These are phyloP conservation scores for Cladosporium sp. DNA, from an alignment of 2,329 filamentous ascomycete species.

Conservation along the genomic window DNA sequence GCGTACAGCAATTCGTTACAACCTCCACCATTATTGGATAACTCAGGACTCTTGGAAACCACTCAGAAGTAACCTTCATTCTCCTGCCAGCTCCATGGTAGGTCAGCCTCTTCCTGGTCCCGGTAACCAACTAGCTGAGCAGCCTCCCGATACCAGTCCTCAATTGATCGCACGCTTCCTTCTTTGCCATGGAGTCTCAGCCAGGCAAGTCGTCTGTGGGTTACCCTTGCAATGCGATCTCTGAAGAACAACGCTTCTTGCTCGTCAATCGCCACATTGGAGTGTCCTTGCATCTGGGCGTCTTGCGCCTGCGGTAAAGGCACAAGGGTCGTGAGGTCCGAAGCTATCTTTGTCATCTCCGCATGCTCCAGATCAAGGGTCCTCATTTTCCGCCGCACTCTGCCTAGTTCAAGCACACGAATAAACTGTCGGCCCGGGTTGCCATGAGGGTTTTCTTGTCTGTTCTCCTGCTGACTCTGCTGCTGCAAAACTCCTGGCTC, in stretches of 20 bases:
- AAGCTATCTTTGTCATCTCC: not conserved
- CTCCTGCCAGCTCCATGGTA: slow-evolving; percentile 2
- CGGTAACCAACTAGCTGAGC: not conserved
- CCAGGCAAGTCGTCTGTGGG: not conserved
- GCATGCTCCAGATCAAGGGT: not conserved
- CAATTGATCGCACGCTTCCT: not conserved
- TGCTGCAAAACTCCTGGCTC: not conserved
- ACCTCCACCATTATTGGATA: not conserved
- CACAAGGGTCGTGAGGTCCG: not conserved
- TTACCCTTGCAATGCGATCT: not conserved
- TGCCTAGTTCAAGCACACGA: not conserved
- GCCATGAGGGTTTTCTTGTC: not conserved
- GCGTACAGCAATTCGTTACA: not conserved
- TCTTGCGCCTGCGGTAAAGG: not conserved
- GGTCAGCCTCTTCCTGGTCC: not conserved
- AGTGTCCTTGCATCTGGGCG: not conserved
- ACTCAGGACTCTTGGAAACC: not conserved
- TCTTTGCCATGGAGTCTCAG: not conserved
- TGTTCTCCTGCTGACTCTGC: not conserved
- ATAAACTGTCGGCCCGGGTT: not conserved
- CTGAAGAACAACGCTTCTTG: not conserved
- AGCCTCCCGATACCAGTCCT: slow-evolving; percentile 5
- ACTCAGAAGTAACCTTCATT: not conserved
- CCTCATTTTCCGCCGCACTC: not conserved
- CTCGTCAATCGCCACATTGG: too few species aligned